Evolutionary conservation across 305 asterid genomes (phyloP), one percentile per base, ranked within the genome.

Genomic region (Solanum hybrid): DNA sequence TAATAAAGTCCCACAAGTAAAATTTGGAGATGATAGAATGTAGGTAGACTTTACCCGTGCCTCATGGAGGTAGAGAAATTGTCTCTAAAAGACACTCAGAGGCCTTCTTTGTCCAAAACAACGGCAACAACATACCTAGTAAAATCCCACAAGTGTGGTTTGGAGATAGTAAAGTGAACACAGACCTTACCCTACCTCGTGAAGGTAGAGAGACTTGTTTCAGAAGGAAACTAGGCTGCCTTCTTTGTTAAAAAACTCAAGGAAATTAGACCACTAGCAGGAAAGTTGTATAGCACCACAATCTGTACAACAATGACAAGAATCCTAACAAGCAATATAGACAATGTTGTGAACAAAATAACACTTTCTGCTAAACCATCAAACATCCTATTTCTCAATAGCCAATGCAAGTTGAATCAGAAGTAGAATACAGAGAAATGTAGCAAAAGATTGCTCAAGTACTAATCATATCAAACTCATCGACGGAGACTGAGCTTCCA

Each of bases 1-100:
- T 0, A n/a, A n/a, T 4, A 1, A n/a, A 64, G 12, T 66, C 16
- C 4, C 3, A 10, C 31, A 2, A 66, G 0, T n/a, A 26, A 24
- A 9, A 1, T 64, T 22, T 64, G 73, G 6, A 22, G 73, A 64
- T 22, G 73, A 22, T 22, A 22, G 27, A 46, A 5, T 46, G 22
- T 46, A 2, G 64, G 8, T 5, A 46, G 22, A 46, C 64, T 5
- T 46, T 46, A 46, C 3, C 26, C 12, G 0, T 0, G 0, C 5
- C 72, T 60, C 7, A 10, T 10, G 27, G 31, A n/a, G 7, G 16
- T 66, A 10, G 14, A 66, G 34, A 10, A 2, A 32, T 72, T 6
- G 9, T 27, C 32, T 72, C 22, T 0, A 0, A 27, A 72, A 3
- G 35, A 72, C 35, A 16, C 34, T 72, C 10, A 24, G 3, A 11